Percentiles rank a stretch among this genome's conserved stretches.
These are phyloP conservation scores for Trichothecium sympodiale DNA, from an alignment of 2,329 filamentous ascomycete genomes.

Conservation along the genomic window DNA sequence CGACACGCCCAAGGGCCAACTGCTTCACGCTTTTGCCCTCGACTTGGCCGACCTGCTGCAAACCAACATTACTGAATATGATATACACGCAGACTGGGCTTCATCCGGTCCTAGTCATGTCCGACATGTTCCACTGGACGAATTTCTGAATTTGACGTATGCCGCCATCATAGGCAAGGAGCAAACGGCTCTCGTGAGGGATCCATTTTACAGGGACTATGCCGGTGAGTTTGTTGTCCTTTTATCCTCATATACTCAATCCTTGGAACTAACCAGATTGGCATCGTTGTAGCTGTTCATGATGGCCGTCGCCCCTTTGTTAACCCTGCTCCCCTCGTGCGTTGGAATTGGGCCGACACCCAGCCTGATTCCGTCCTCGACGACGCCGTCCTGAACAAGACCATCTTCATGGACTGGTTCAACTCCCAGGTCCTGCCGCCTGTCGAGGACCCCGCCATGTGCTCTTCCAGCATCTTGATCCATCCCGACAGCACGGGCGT, in stretches of 20 bases:
- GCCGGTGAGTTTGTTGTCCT: slow-evolving; percentile 14
- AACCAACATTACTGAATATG: too few relatives aligned
- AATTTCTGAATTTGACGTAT: slow-evolving; percentile 21
- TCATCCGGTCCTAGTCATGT: slow-evolving; percentile 11
- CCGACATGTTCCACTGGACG: slow-evolving; percentile 7
- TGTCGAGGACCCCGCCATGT: slow-evolving; percentile 18
- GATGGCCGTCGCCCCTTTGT: slow-evolving; percentile 24
- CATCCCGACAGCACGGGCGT: slow-evolving; percentile 25
- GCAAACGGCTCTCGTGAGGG: slow-evolving; percentile 22
- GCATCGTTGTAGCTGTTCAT: slow-evolving; percentile 16
- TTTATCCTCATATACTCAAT: too few relatives aligned
- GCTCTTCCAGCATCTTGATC: slow-evolving; percentile 35
- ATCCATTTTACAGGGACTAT: slow-evolving; percentile 27
- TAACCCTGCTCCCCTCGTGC: slow-evolving; percentile 21
- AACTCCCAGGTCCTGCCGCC: slow-evolving; percentile 30
- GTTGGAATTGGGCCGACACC: slow-evolving; percentile 24
- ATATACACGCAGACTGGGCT: slow-evolving; percentile 15
- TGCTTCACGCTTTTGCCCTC: slow-evolving; percentile 16
- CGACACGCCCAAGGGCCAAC: too few relatives aligned
- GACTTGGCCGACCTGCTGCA: slow-evolving; percentile 11
- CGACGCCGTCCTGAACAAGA: slow-evolving; percentile 37
- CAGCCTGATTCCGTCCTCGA: slow-evolving; percentile 15
- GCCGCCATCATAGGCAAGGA: slow-evolving; percentile 24
- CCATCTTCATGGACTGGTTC: slow-evolving; percentile 34
- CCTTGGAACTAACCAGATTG: too few relatives aligned